Percentiles rank a stretch among this genome's conserved stretches.
phyloP scores from a whole-genome alignment of 148 eudicot species.

The Pouteria glomerata region DNA sequence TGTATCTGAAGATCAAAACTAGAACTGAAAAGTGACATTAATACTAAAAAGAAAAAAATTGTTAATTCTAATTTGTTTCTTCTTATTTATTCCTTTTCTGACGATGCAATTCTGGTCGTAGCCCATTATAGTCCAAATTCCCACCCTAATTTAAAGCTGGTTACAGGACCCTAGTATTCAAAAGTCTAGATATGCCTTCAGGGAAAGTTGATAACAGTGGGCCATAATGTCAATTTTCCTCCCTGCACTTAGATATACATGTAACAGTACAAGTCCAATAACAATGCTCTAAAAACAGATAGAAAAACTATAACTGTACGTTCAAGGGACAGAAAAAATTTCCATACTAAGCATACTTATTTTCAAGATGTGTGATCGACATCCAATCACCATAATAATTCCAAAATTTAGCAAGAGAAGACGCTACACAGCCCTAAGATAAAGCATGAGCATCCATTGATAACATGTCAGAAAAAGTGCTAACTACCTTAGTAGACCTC shows the following conservation, averaged over 20 bases:
- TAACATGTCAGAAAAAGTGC: constrained; percentile 2
- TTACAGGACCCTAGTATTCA: no score
- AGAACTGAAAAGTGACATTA: not conserved
- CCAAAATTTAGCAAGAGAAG: constrained; percentile 9
- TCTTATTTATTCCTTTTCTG: not conserved
- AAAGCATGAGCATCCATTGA: not conserved
- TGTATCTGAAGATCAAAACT: not conserved
- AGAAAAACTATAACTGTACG: not conserved
- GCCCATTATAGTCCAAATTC: not conserved
- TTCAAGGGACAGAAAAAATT: not conserved
- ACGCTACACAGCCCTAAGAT: constrained; percentile 10
- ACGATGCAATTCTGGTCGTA: not conserved
- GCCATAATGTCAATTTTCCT: not conserved
- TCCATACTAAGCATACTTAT: not conserved
- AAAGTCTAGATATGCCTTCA: no score
- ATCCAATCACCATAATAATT: not conserved
- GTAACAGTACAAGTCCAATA: no score
- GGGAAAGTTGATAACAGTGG: constrained; percentile 1
- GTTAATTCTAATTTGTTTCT: no score
- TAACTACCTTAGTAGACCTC: no score
- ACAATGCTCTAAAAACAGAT: not conserved
- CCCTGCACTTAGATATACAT: no score
- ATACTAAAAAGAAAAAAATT: no score
- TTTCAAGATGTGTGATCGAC: not conserved
- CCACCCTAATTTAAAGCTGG: not conserved